Evolutionary conservation across 2,329 filamentous ascomycete genomes (phyloP).

Genomic region (Pyricularia sp.): DNA sequence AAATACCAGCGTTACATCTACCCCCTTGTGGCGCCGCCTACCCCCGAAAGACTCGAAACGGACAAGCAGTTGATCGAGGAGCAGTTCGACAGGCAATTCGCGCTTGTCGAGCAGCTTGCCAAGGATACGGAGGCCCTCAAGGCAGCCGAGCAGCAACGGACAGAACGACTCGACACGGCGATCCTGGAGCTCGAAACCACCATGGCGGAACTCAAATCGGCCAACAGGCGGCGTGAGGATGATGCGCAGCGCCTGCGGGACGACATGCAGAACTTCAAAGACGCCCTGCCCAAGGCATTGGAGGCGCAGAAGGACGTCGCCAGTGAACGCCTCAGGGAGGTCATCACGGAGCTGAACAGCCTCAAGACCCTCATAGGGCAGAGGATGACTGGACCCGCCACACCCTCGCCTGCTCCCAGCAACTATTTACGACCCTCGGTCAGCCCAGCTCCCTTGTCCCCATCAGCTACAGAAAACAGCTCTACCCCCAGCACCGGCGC

Average conservation of each 20-base stretch:
- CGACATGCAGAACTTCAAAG: constrained; percentile 71
- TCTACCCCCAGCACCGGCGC: neutral
- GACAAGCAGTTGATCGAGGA: constrained; percentile 90
- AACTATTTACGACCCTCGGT: constrained; percentile 17
- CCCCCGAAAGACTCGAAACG: constrained; percentile 81
- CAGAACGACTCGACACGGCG: constrained; percentile 68
- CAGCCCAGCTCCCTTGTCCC: constrained; percentile 8
- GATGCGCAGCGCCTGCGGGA: constrained; percentile 77
- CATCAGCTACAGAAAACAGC: constrained; percentile 4
- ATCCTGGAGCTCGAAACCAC: constrained; percentile 76
- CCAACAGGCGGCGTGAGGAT: constrained; percentile 70
- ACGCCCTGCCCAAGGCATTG: constrained; percentile 77
- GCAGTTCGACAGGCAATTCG: constrained; percentile 84
- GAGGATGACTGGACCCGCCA: constrained; percentile 34
- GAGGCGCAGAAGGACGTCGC: constrained; percentile 76
- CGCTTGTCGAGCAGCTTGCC: constrained; percentile 79
- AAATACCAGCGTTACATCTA: constrained; percentile 65
- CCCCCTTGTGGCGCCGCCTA: constrained; percentile 84
- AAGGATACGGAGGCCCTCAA: constrained; percentile 86
- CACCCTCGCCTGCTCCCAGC: constrained; percentile 20
- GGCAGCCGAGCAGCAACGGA: constrained; percentile 70
- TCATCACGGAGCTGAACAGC: constrained; percentile 79
- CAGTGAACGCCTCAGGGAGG: constrained; percentile 68
- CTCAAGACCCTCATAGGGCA: constrained; percentile 74
- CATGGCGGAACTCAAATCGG: constrained; percentile 66